Percentiles rank a stretch among this genome's conserved stretches.
Conservation (phyloP, 805 yeast species). For the Candida mattraensis region DNA sequence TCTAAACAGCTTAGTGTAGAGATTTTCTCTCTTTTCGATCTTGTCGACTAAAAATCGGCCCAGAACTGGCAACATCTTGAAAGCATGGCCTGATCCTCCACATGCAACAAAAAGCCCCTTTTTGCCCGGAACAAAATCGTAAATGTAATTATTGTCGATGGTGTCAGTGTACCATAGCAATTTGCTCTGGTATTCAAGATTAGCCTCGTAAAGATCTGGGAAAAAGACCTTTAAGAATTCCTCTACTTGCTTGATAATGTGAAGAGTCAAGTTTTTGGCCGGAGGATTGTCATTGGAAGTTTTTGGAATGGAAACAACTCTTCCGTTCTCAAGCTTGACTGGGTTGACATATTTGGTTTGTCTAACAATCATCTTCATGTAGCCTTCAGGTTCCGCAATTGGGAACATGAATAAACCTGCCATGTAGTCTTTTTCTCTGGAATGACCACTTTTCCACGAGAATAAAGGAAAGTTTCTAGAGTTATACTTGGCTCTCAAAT, state of each 20-base stretch:
- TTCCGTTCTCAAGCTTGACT: constrained; percentile 18
- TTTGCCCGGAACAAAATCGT: constrained; percentile 34
- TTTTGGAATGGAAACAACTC: constrained; percentile 33
- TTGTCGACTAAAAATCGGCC: constrained; percentile 34
- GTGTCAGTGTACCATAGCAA: constrained; percentile 37
- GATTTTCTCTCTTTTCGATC: constrained; percentile 33
- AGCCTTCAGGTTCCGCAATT: constrained; percentile 35
- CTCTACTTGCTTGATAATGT: constrained; percentile 28
- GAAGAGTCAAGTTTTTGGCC: constrained; percentile 26
- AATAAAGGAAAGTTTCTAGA: constrained; percentile 38
- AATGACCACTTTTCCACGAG: constrained; percentile 36
- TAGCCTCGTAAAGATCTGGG: constrained; percentile 30
- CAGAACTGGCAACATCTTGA: constrained; percentile 36
- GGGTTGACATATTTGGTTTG: constrained; percentile 39
- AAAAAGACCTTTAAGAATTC: constrained; percentile 27
- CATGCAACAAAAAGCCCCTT: constrained; percentile 32
- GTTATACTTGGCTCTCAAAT: constrained; percentile 35
- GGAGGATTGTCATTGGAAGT: constrained; percentile 27
- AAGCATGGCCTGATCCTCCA: constrained; percentile 39
- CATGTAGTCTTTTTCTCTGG: constrained; percentile 30
- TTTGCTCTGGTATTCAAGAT: constrained; percentile 25
- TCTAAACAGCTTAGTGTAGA: constrained; percentile 31
- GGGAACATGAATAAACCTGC: constrained; percentile 39
- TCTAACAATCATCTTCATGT: constrained; percentile 37
- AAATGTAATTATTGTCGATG: constrained; percentile 33